Base-by-base conservation (phyloP, 352 stramenopile species). In the Phytophthora boehmeriae region DNA sequence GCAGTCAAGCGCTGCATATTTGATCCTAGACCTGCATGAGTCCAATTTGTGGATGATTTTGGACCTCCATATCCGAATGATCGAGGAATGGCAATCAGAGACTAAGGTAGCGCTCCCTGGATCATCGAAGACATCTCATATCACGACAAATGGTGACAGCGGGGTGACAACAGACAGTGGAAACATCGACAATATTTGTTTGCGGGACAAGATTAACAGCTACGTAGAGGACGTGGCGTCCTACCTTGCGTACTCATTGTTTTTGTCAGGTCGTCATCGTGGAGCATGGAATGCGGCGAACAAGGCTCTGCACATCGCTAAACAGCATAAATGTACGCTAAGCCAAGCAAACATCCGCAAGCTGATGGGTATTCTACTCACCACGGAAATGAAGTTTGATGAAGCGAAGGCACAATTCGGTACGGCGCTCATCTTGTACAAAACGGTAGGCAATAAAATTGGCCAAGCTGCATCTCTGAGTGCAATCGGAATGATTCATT, bases 31-130 rank as follows among this genome's bases (percentile, higher is more conserved):
- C 39, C 77, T 91, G 50, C 82, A 92, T 27, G 82, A 93, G 41
- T 86, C 85, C 19, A 93, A 93, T 41, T 34, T 91, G 42, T 93
- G 85, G 85, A 92, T 92, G 77, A 78, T 87, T 47, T 54, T 93
- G 5, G 82, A 92, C 59, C 73, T 90, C 5, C 84, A 91, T 50
- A 69, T 90, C 28, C 68, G 77, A 5, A 86, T 90, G 68, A 77
- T 90, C 34, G 80, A 92, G 34, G 81, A 90, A 42, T 88, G 78
- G 78, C 55, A 66, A 30, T 44, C 30, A 8, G 72, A 82, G 35
- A 47, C 19, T 19, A 61, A 68, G n/a, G 20, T 17, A 8, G 43
- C 54, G 0, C 52, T 17, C n/a, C 46, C 30, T 43, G 50, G 23
- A n/a, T 17, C 59, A 9, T 55, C 36, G 5, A 62, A n/a, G 62